phyloP scores from a whole-genome alignment of 2,329 filamentous ascomycete species.

The Polytolypa hystricis region DNA sequence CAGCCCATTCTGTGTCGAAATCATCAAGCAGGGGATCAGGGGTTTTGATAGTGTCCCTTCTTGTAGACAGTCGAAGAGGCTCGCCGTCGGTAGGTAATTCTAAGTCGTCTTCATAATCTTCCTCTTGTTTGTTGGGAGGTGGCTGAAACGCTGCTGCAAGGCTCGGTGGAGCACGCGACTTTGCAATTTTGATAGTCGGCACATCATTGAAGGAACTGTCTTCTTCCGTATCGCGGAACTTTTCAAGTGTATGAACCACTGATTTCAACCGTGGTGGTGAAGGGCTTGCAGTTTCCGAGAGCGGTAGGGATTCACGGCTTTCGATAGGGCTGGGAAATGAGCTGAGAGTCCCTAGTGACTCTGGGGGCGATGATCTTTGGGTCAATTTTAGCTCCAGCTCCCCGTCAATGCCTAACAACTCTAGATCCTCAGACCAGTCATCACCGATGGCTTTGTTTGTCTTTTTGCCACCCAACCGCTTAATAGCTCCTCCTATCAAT shows the following conservation, averaged over 20 bases:
- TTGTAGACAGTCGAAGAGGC: constrained; percentile 49
- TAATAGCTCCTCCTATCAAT: constrained; percentile 84
- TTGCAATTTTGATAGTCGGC: constrained; percentile 58
- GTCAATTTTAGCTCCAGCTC: constrained; percentile 54
- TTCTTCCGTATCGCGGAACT: constrained; percentile 51
- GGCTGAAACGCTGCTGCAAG: constrained; percentile 42
- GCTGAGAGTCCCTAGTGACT: constrained; percentile 57
- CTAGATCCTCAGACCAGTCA: constrained; percentile 72
- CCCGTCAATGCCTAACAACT: constrained; percentile 49
- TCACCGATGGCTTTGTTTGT: constrained; percentile 63
- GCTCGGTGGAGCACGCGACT: constrained; percentile 43
- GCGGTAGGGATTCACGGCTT: constrained; percentile 16
- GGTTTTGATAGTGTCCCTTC: constrained; percentile 51
- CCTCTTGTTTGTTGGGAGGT: constrained; percentile 40
- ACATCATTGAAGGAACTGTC: constrained; percentile 53
- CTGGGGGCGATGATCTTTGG: constrained; percentile 53
- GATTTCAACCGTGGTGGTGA: constrained; percentile 44
- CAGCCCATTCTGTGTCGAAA: constrained; percentile 74
- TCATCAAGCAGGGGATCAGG: constrained; percentile 57
- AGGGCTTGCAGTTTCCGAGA: constrained; percentile 17
- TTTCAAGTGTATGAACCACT: constrained; percentile 45
- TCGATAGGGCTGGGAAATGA: constrained; percentile 33
- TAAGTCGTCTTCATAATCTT: constrained; percentile 62
- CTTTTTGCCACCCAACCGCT: constrained; percentile 67
- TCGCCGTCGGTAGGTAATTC: constrained; percentile 58